Base-by-base conservation (phyloP, 2,329 filamentous ascomycete species). In the Niveomyces coronatus region DNA sequence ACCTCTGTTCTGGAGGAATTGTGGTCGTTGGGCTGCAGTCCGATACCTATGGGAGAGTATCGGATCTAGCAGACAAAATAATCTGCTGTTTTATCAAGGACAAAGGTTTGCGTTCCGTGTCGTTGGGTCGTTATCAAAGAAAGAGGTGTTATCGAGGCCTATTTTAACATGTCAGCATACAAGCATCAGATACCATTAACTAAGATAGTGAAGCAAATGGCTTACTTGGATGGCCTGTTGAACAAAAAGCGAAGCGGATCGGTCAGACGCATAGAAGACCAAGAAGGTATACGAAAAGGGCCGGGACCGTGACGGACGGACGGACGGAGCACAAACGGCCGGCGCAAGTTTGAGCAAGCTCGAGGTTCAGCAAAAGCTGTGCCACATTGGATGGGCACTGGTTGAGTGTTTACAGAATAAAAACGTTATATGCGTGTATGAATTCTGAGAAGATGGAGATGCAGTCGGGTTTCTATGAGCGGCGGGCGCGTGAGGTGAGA, bases 161-260 rank as follows among this genome's bases (percentile, higher is more conserved):
- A 45, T 5, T 26, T 31, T 35, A 9, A 24, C 19, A 9, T 16
- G 37, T 45, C 38, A 50, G 38, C 22, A 24, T 23, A 14, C 10
- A 30, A n/a, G 13, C 17, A 10, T 9, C 23, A 20, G 17, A 13
- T 24, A 9, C 14, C 9, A n/a, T 15, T 18, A 34, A 20, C 11
- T 19, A 33, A 24, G 18, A 39, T 5, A 24, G 42, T 37, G 22
- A 35, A 29, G 31, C 37, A 23, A 31, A 24, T 14, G 19, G 68
- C 83, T 60, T 67, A 94, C 87, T 94, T 94, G 64, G 85, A 85
- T 60, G 86, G 86, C 73, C 91, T 57, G 28, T 57, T 91, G 60
- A 85, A 93, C 54, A 94, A 78, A 70, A 93, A 91, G 68, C 86
- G 84, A 60, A 94, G 77, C 57, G 93, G 79, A 66, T 93, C 85